Base-by-base conservation (phyloP, 1,139 yeast species). In the Scheffersomyces illinoinensis region DNA sequence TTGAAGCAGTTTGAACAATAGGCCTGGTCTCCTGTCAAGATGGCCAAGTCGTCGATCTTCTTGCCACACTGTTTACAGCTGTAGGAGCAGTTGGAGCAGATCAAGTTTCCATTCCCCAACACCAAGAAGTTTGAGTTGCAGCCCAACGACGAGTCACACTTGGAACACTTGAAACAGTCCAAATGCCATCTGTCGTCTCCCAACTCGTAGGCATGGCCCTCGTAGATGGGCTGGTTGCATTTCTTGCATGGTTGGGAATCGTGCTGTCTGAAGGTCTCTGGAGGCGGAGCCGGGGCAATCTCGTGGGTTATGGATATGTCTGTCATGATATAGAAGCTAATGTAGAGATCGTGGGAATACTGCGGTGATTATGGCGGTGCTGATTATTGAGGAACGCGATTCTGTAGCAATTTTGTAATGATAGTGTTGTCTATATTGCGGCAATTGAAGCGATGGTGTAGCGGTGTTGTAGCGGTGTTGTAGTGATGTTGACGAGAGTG, bases 101-200 rank as follows among this genome's bases (percentile, higher is more conserved):
- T 91, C 59, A 96, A 78, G 59, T 91, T 89, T 47, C 99, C 98
- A 61, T 96, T 92, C 2, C 98, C 98, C 58, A 95, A 79, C 2
- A 95, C 97, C 57, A 95, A 79, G 71, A 96, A 91, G 72, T 93
- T 93, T 50, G 96, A 89, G 70, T 93, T 90, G 65, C 97, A 91
- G 43, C 96, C 97, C 59, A 95, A 78, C 53, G 88, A 84, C 63
- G 85, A 82, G 52, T 84, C 81, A 74, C 99, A 95, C 66, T 90
- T 89, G 59, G 96, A 89, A 74, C 99, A 95, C 58, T 88, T 84
- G 75, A 95, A 96, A 74, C 98, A 95, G 63, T 89, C 86, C 58
- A 92, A 91, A 72, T 95, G 99, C 99, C 99, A 95, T 65, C 97
- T 85, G 71, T 92, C 95, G 56, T 91, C 96, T 26, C 97, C 97